A percentile compares a stretch with the other conserved stretches of the same genome.
Evolutionary conservation across 208 protist genomes (phyloP).

Genomic region (Trypanosoma boissoni): DNA sequence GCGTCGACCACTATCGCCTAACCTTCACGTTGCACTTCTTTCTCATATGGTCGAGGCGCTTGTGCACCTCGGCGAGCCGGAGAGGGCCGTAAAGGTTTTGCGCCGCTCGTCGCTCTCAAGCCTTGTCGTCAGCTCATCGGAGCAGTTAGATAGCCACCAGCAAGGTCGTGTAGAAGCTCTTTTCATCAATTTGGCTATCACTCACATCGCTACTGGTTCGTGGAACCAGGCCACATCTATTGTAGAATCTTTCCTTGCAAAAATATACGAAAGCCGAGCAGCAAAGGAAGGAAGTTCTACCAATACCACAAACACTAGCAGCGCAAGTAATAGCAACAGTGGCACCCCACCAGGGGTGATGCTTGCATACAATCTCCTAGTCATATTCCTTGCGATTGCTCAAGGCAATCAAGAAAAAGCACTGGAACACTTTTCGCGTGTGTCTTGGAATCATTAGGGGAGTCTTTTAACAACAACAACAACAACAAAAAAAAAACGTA

Average conservation of each 20-base stretch:
- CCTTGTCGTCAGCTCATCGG: conserved; percentile 43
- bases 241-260: conserved; percentile 76
- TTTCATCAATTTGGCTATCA: conserved; percentile 79
- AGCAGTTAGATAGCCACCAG: conserved; percentile 62
- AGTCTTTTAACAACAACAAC: too few relatives aligned
- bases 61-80: conserved; percentile 78
- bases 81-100: conserved; percentile 67
- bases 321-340: conserved; percentile 24
- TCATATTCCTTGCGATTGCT: conserved; percentile 79
- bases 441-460: conserved; percentile 46
- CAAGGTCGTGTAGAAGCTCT: conserved; percentile 80
- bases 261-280: conserved; percentile 59
- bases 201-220: conserved; percentile 76
- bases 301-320: conserved; percentile 22
- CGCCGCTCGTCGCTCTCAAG: conserved; percentile 61
- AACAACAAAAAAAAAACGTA: background rate
- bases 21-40: conserved; percentile 70
- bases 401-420: conserved; percentile 85
- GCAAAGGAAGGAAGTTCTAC: conserved; percentile 21
- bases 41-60: conserved; percentile 83
- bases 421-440: conserved; percentile 56
- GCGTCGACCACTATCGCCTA: conserved; percentile 47
- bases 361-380: conserved; percentile 75
- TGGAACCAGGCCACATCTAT: conserved; percentile 82
- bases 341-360: conserved; percentile 26